Evolutionary conservation across 495 filamentous ascomycete species (phyloP).

Genomic region (Jackrogersella minutella): DNA sequence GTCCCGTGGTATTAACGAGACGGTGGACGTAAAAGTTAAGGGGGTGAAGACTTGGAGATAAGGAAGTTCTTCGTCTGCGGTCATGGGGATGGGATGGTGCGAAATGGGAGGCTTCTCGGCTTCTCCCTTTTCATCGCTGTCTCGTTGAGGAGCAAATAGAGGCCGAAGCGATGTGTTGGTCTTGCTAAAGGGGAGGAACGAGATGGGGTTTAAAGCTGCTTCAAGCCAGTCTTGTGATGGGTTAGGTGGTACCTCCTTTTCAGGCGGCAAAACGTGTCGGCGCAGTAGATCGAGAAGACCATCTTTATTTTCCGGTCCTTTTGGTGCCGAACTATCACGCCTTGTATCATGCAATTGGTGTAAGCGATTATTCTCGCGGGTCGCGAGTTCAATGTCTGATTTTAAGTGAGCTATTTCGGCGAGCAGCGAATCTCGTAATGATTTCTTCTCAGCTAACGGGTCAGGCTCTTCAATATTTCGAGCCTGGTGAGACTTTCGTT

Average conservation of each 20-base stretch:
- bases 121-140: conserved; percentile 7
- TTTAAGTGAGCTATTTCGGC: conserved; percentile 49
- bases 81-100: conserved; percentile 61
- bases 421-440: conserved; percentile 47
- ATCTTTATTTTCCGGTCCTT: conserved; percentile 39
- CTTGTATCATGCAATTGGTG: conserved; percentile 39
- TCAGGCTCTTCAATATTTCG: conserved; percentile 50
- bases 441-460: conserved; percentile 51
- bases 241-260: conserved; percentile 36
- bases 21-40: conserved; percentile 58
- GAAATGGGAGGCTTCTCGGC: conserved; percentile 50
- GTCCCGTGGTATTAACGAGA: conserved; percentile 49
- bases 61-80: conserved; percentile 60
- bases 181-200: conserved; percentile 60
- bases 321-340: not conserved
- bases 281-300: conserved; percentile 49
- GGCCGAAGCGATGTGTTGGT: conserved; percentile 21
- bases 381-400: conserved; percentile 47
- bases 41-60: conserved; percentile 66
- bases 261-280: conserved; percentile 49
- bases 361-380: conserved; percentile 52
- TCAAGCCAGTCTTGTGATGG: conserved; percentile 47
- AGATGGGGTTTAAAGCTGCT: conserved; percentile 54
- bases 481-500: conserved; percentile 36
- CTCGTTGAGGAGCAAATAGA: conserved; percentile 16